Evolutionary conservation across 805 yeast species (phyloP), one percentile per base, ranked within the genome.

Genomic region (Suhomyces sp.): DNA sequence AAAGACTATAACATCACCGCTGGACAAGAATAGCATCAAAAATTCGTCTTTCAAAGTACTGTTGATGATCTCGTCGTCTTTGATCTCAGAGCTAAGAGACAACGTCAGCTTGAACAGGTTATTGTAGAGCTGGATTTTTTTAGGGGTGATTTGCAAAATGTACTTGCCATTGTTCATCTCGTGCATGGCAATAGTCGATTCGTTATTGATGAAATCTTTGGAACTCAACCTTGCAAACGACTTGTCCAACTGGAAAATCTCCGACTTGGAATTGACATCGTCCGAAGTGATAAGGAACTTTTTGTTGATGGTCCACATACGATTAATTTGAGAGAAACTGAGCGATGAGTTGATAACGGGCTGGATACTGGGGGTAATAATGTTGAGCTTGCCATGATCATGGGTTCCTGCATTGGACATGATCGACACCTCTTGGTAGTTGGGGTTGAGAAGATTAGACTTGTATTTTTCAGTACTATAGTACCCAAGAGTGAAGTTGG

Each of bases 141-240:
- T 79, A 0, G 87, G 81, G 1, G 94, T 85, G 1, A 89, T 82
- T 64, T 91, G 97, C 15, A 90, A 79, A 35, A 89, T 82, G 58
- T 82, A 77, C 37, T 81, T 78, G 6, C 84, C 80, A 21, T 67
- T 65, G 46, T 79, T 76, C 51, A 87, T 68, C 41, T 85, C 82
- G 20, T 86, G 87, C 60, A 87, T 83, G 33, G 82, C 82, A 9
- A 89, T 73, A 0, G 96, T 89, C 13, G 79, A 71, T 29, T 82
- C 82, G 50, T 83, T 80, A 52, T 82, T 79, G 52, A 83, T 79
- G 61, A 89, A 86, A 56, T 82, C 85, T 47, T 81, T 80, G 4
- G 85, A 76, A 46, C 79, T 82, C 49, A 85, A 71, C 47, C 85
- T 76, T 35, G 84, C 79, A 64, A 86, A 87, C 22, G 82, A 79